phyloP scores from a whole-genome alignment of 2,329 filamentous ascomycete species.

The Fusarium nanum region DNA sequence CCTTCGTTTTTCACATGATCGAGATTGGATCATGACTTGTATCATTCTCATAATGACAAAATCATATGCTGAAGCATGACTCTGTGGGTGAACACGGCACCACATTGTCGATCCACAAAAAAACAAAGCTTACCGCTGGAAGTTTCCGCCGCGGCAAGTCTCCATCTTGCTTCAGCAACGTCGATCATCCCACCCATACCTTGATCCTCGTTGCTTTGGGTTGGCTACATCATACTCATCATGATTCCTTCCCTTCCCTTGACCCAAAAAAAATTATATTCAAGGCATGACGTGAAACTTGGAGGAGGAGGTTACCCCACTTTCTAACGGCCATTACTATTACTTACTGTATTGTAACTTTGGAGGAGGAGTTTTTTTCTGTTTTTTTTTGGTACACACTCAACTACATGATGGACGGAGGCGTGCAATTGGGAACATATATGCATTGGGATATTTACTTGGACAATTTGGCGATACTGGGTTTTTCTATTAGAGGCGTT shows the following conservation, averaged over 20 bases:
- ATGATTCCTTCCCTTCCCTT: not conserved
- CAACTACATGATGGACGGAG: slow-evolving; percentile 11
- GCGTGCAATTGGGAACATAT: slow-evolving; percentile 17
- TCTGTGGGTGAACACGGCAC: slow-evolving; percentile 41
- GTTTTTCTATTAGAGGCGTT: slow-evolving; percentile 23
- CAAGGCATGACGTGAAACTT: slow-evolving; percentile 18
- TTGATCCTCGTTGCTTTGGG: not conserved
- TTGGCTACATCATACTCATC: not conserved
- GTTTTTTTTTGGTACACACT: not conserved
- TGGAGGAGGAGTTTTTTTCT: slow-evolving; percentile 9
- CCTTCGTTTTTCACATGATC: slow-evolving; percentile 9
- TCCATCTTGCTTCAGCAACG: slow-evolving; percentile 21
- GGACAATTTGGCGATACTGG: slow-evolving; percentile 29
- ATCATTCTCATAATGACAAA: slow-evolving; percentile 26
- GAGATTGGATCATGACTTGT: slow-evolving; percentile 14
- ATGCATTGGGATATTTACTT: slow-evolving; percentile 20
- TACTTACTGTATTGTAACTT: slow-evolving; percentile 24
- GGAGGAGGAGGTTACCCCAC: slow-evolving; percentile 24
- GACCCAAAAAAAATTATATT: slow-evolving; percentile 2
- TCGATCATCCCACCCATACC: slow-evolving; percentile 21
- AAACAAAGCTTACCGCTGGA: slow-evolving; percentile 12
- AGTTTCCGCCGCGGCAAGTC: slow-evolving; percentile 26
- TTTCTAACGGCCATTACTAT: slow-evolving; percentile 21
- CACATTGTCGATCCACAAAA: slow-evolving; percentile 37
- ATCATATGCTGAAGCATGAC: slow-evolving; percentile 31